These are phyloP conservation scores for Meyerozyma elateridarum DNA, from an alignment of 1,139 yeast species.

Conservation along the genomic window DNA sequence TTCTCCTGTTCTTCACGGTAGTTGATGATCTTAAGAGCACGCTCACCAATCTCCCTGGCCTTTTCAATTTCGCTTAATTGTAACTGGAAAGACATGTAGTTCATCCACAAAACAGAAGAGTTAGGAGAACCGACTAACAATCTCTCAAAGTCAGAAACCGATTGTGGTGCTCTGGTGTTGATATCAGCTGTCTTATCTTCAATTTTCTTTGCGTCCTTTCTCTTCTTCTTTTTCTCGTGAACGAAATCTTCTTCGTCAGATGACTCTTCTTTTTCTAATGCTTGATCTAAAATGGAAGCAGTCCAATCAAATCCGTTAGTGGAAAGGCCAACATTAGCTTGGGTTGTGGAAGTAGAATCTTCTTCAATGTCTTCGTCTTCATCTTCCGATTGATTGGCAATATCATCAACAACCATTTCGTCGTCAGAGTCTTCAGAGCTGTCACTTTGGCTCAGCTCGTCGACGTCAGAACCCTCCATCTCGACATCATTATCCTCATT, in stretches of 20 bases:
- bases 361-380: slow-evolving; percentile 18
- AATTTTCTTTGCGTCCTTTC: slow-evolving; percentile 38
- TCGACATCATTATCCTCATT: slow-evolving; percentile 29
- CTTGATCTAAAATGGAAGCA: slow-evolving; percentile 80
- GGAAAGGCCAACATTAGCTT: slow-evolving; percentile 52
- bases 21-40: slow-evolving; percentile 86
- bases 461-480: slow-evolving; percentile 21
- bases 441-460: slow-evolving; percentile 14
- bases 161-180: slow-evolving; percentile 83
- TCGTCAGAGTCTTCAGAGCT: slow-evolving; percentile 23
- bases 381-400: slow-evolving; percentile 19
- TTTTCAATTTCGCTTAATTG: slow-evolving; percentile 90
- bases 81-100: slow-evolving; percentile 95
- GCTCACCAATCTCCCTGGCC: slow-evolving; percentile 88
- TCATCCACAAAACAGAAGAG: slow-evolving; percentile 94
- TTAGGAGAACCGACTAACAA: slow-evolving; percentile 87
- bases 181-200: slow-evolving; percentile 86
- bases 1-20: slow-evolving; percentile 93
- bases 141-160: slow-evolving; percentile 87
- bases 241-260: slow-evolving; percentile 56
- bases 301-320: slow-evolving; percentile 93
- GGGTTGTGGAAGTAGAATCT: slow-evolving; percentile 10
- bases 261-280: slow-evolving; percentile 50
- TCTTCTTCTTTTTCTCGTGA: slow-evolving; percentile 42
- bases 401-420: slow-evolving; percentile 21